phyloP scores from a whole-genome alignment of 2,329 filamentous ascomycete genomes.

The Xylariales sp. region DNA sequence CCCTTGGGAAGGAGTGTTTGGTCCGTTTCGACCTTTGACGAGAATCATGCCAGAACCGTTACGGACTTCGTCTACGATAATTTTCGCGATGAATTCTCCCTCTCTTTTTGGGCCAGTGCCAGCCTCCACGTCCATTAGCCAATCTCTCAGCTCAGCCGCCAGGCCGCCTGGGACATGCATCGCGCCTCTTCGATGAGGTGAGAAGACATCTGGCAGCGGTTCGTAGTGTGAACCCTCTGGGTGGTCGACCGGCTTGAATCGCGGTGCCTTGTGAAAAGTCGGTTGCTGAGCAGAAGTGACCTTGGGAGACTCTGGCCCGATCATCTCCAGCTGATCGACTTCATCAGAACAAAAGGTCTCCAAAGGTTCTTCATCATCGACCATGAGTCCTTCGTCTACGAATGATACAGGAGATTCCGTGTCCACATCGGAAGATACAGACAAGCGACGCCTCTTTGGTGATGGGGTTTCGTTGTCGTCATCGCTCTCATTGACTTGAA shows the following conservation, averaged over 20 bases:
- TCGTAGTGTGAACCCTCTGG: constrained; percentile 15
- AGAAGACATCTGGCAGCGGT: constrained; percentile 33
- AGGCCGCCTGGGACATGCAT: constrained; percentile 35
- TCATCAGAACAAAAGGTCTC: not conserved
- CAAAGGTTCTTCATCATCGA: not conserved
- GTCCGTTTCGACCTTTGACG: constrained; percentile 15
- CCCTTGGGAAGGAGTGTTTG: not conserved
- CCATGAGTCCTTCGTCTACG: not conserved
- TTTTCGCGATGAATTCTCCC: constrained; percentile 16
- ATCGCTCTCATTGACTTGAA: constrained; percentile 4
- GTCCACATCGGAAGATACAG: constrained; percentile 21
- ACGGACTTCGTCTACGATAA: constrained; percentile 22
- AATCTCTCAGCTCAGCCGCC: constrained; percentile 37
- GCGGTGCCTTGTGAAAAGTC: constrained; percentile 31
- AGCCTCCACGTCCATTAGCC: constrained; percentile 39
- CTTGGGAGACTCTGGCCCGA: not conserved
- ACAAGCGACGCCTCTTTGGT: constrained; percentile 34
- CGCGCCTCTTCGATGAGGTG: constrained; percentile 29
- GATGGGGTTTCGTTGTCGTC: constrained; percentile 12
- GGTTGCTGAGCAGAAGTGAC: constrained; percentile 18
- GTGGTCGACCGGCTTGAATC: constrained; percentile 30
- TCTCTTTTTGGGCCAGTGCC: constrained; percentile 16
- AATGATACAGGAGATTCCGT: constrained; percentile 10
- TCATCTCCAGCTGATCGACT: not conserved
- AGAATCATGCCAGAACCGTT: constrained; percentile 23